Base-by-base conservation (phyloP, 805 yeast genomes). In the Myxozyma lipomycoides region DNA sequence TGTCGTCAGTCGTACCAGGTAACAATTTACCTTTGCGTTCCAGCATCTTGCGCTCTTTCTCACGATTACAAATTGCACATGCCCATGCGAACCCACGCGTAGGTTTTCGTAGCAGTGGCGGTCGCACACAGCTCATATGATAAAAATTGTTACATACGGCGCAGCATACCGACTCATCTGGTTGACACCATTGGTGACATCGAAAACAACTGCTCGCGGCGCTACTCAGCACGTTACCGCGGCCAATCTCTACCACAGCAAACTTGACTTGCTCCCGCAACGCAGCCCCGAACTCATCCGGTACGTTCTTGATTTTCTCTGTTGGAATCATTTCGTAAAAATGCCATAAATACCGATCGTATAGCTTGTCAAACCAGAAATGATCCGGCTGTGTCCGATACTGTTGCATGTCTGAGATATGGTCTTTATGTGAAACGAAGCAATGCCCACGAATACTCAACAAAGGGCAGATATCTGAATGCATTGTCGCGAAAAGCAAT, bases 41-140 rank as follows among this genome's bases (percentile, higher is more conserved):
- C 25, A 58, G 58, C 52, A 73, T 46, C 52, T 70, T 69, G n/a
- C 68, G 65, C 53, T 81, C 84, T 45, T 77, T 76, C 28, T 71
- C 75, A 58, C 79, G 77, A n/a, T 83, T 74, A 69, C 97, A 89
- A 3, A 71, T 65, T 25, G 86, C 90, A 71, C 97, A 89, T 23
- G 87, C 77, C 96, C 96, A 90, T 6, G 88, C 86, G 64, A 87
- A 85, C 1, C 95, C 96, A 50, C 95, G 71, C 40, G 86, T 82
- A 1, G 96, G 96, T 62, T 86, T 86, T 56, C 78, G 78, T 46
- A 78, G 65, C 36, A 88, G 67, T 1, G 96, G 96, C 1, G 96
- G 96, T 53, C 84, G 86, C 43, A 89, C 76, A 62, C 98, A 90
- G 34, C 80, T 72, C 79, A 89, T 78, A 69, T 90, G 98, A 59